Evolutionary conservation across 192 early-diverging fungal genomes (phyloP).

Genomic region (Funneliformis mosseae): DNA sequence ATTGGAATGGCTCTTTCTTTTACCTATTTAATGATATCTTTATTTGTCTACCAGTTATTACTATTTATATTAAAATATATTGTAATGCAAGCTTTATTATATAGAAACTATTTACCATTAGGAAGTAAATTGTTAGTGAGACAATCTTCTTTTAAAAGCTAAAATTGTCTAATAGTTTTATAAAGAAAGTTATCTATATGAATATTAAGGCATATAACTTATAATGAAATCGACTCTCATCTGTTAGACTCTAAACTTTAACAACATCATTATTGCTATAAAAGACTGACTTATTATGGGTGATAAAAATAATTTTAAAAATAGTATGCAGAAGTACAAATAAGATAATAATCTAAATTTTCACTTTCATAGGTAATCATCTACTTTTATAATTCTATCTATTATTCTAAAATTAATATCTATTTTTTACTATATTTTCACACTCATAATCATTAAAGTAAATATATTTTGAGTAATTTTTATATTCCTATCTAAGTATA

Average conservation of each 20-base stretch:
- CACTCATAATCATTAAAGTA: constrained; percentile 10
- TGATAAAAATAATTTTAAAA: constrained; percentile 10
- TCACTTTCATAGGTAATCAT: constrained; percentile 4
- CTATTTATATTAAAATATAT: too few relatives aligned
- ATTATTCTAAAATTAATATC: neutral
- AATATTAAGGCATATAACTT: neutral
- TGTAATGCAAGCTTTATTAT: constrained; percentile 11
- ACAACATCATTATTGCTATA: constrained; percentile 9
- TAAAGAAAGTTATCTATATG: constrained; percentile 4
- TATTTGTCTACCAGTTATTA: too few relatives aligned
- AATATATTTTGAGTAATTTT: constrained; percentile 20
- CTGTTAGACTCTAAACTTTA: too few relatives aligned
- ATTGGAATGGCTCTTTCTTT: constrained; percentile 23
- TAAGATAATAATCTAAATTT: constrained; percentile 20
- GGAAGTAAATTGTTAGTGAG: too few relatives aligned
- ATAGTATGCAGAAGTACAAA: neutral
- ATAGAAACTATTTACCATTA: neutral
- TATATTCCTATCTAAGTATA: neutral
- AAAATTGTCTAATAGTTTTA: too few relatives aligned
- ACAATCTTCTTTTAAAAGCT: too few relatives aligned
- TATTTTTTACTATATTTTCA: neutral
- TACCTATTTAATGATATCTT: too few relatives aligned
- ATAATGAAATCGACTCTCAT: too few relatives aligned
- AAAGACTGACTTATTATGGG: constrained; percentile 16
- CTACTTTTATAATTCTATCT: neutral